A percentile compares a stretch with the other conserved stretches of the same genome.
Evolutionary conservation across 768 basidiomycete genomes (phyloP).

Genomic region (Tricholomella constricta): DNA sequence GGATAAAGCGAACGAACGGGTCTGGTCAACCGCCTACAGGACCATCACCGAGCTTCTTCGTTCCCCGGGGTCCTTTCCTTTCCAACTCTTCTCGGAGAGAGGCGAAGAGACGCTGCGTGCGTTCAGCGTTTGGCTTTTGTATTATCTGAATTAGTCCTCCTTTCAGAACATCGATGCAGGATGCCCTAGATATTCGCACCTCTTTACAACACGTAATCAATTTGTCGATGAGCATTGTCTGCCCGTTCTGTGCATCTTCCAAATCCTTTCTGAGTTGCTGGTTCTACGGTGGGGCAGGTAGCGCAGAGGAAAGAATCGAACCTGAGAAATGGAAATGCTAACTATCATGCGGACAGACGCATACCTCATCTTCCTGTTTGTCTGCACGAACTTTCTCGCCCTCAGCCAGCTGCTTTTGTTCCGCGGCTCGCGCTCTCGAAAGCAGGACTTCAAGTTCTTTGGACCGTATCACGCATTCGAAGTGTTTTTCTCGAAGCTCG

Average conservation of each 20-base stretch:
- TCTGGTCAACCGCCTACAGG: constrained; percentile 42
- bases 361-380: constrained; percentile 75
- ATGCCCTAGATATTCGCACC: constrained; percentile 44
- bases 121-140: constrained; percentile 78
- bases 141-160: constrained; percentile 30
- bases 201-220: constrained; percentile 86
- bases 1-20: background rate
- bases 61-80: constrained; percentile 55
- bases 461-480: constrained; percentile 89
- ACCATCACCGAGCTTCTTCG: constrained; percentile 46
- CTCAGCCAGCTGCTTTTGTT: constrained; percentile 82
- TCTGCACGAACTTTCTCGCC: constrained; percentile 69
- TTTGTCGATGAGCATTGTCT: constrained; percentile 81
- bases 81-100: constrained; percentile 84
- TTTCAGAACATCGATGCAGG: constrained; percentile 12
- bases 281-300: constrained; percentile 42
- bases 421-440: constrained; percentile 84
- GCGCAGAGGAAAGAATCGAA: background rate
- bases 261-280: constrained; percentile 73
- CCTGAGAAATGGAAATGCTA: constrained; percentile 13
- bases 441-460: constrained; percentile 89
- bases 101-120: constrained; percentile 77
- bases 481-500: constrained; percentile 88
- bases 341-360: constrained; percentile 25
- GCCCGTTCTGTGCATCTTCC: constrained; percentile 77